phyloP scores from a whole-genome alignment of 2,329 filamentous ascomycete genomes.

The Fusarium sp. region DNA sequence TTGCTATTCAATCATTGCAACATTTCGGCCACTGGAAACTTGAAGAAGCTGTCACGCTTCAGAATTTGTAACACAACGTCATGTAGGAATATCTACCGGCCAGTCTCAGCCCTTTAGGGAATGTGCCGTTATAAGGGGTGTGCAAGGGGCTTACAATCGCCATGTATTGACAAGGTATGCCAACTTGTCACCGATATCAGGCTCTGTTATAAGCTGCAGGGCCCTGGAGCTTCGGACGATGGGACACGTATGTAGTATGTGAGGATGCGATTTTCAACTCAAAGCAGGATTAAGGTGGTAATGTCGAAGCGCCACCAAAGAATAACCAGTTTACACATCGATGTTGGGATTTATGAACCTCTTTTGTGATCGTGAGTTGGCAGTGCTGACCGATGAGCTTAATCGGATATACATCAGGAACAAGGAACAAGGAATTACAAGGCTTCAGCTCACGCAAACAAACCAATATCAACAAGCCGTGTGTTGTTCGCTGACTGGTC shows the following conservation, averaged over 20 bases:
- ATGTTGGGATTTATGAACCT: constrained; percentile 3
- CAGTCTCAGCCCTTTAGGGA: constrained; percentile 27
- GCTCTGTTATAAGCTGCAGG: constrained; percentile 25
- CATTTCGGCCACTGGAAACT: constrained; percentile 1
- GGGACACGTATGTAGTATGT: constrained; percentile 8
- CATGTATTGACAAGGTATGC: constrained; percentile 29
- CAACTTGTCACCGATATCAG: constrained; percentile 32
- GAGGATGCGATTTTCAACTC: neutral
- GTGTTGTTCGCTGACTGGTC: constrained; percentile 42
- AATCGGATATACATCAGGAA: constrained; percentile 24
- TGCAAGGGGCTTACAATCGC: constrained; percentile 26
- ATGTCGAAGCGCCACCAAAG: constrained; percentile 16
- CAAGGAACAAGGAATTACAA: constrained; percentile 24
- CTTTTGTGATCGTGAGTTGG: neutral
- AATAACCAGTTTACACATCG: constrained; percentile 15
- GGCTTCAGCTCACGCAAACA: constrained; percentile 26
- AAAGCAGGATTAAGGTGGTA: constrained; percentile 21
- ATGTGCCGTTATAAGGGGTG: constrained; percentile 37
- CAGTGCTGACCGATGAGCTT: constrained; percentile 3
- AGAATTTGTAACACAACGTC: constrained; percentile 26
- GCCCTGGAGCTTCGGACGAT: constrained; percentile 13
- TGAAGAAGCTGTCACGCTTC: constrained; percentile 28
- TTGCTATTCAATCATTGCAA: constrained; percentile 1
- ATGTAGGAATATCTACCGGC: constrained; percentile 19
- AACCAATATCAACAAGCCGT: constrained; percentile 36